A percentile compares a stretch with the other conserved stretches of the same genome.
These are phyloP conservation scores for Alternaria triticimaculans DNA, from an alignment of 2,329 filamentous ascomycete species.

Conservation along the genomic window DNA sequence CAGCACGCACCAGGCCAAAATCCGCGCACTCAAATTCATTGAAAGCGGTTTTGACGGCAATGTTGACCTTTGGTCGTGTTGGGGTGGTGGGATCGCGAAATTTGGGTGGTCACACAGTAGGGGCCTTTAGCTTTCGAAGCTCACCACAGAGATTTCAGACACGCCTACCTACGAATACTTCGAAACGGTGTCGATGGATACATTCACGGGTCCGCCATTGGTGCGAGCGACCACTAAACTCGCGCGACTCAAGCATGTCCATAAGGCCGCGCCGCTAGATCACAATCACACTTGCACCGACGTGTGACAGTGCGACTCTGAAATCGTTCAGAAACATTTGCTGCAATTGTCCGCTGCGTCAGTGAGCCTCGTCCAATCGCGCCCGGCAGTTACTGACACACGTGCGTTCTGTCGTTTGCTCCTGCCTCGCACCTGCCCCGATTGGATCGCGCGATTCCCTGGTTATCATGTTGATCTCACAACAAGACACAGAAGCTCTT, in stretches of 20 bases:
- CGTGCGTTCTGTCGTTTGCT: not conserved
- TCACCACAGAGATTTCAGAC: not conserved
- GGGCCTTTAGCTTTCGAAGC: not conserved
- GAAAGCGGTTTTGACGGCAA: slow-evolving; percentile 25
- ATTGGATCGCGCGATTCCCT: not conserved
- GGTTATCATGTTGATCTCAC: not conserved
- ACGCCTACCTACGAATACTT: not conserved
- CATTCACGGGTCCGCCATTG: not conserved
- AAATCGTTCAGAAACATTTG: not conserved
- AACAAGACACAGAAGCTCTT: not conserved
- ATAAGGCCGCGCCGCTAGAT: not conserved
- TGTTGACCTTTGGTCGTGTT: slow-evolving; percentile 33
- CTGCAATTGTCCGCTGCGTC: not conserved
- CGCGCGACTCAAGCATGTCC: not conserved
- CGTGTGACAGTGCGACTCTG: not conserved
- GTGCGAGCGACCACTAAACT: not conserved
- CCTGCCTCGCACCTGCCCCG: not conserved
- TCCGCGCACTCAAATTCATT: slow-evolving; percentile 40
- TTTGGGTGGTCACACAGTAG: slow-evolving; percentile 13
- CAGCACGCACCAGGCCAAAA: not conserved
- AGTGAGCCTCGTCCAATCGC: not conserved
- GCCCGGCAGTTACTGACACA: not conserved
- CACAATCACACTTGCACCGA: not conserved
- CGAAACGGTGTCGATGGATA: not conserved
- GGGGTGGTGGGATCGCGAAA: slow-evolving; percentile 25